Base-by-base conservation (phyloP, 2,329 filamentous ascomycete genomes). In the Thermoascus crustaceus region DNA sequence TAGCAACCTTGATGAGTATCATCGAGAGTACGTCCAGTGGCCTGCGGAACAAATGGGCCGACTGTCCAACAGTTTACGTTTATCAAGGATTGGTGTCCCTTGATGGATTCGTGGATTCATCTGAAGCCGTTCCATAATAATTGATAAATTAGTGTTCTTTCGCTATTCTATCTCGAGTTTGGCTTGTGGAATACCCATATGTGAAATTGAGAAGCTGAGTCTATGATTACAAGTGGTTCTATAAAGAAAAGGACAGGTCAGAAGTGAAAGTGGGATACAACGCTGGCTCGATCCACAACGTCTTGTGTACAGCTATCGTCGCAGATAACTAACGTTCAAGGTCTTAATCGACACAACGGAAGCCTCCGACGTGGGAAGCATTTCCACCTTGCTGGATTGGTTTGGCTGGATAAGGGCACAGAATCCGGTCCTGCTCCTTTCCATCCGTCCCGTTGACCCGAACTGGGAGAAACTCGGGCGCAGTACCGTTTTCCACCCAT, bases 21-120 rank as follows among this genome's bases (percentile, higher is more conserved):
- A 37, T 20, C 11, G 5, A 10, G 21, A 6, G 8, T 35, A 22
- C 24, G 11, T 40, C 7, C 34, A 30, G 8, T 42, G 40, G 34
- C 34, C 37, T 0, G 18, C 18, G 26, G 13, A 29, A 16, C 13
- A 29, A 14, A 13, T 29, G 5, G 26, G 26, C 4, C 6, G 8
- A 29, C 13, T 10, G 9, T 26, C 10, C 9, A 26, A n/a, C n/a
- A n/a, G n/a, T n/a, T n/a, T n/a, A n/a, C n/a, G n/a, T n/a, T n/a
- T n/a, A n/a, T n/a, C 24, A 10, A 7, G 14, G 9, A 7, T 13
- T 26, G 24, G 7, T 9, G 9, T 10, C 7, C 7, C 6, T 9
- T 5, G 6, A 26, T 26, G 10, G n/a, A n/a, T n/a, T n/a, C n/a
- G n/a, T n/a, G n/a, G n/a, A n/a, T n/a, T n/a, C n/a, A n/a, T n/a